These are phyloP conservation scores for Nematodospora valgi DNA, from an alignment of 805 yeast species.

Conservation along the genomic window DNA sequence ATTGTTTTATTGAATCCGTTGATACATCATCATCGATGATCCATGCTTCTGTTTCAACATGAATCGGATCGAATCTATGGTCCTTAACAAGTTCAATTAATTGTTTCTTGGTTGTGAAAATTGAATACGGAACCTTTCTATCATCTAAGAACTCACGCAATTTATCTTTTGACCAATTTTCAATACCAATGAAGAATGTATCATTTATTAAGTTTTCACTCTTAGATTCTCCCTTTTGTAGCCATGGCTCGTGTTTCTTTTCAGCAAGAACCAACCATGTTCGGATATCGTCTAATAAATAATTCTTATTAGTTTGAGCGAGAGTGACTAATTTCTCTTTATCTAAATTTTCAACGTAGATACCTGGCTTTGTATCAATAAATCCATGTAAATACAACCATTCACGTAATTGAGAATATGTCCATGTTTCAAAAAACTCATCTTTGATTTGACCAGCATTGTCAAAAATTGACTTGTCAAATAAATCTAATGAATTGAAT, in stretches of 20 bases:
- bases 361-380: slow-evolving; percentile 25
- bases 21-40: slow-evolving; percentile 36
- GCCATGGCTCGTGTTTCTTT: slow-evolving; percentile 26
- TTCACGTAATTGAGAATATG: slow-evolving; percentile 49
- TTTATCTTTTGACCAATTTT: slow-evolving; percentile 45
- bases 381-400: slow-evolving; percentile 48
- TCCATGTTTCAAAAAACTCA: slow-evolving; percentile 49
- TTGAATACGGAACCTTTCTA: slow-evolving; percentile 38
- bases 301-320: slow-evolving; percentile 31
- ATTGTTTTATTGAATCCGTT: slow-evolving; percentile 33
- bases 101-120: slow-evolving; percentile 36
- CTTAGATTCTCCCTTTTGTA: slow-evolving; percentile 30
- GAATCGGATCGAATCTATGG: slow-evolving; percentile 34
- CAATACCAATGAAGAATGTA: slow-evolving; percentile 44
- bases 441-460: slow-evolving; percentile 38
- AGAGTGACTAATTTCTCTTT: slow-evolving; percentile 29
- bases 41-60: slow-evolving; percentile 17
- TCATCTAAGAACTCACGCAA: slow-evolving; percentile 39
- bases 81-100: slow-evolving; percentile 38
- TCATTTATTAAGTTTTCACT: slow-evolving; percentile 16
- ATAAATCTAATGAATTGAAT: slow-evolving; percentile 38
- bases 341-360: slow-evolving; percentile 31
- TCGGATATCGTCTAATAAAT: slow-evolving; percentile 36
- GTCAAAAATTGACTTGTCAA: slow-evolving; percentile 33
- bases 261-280: slow-evolving; percentile 28